These are phyloP conservation scores for Fusarium agapanthi DNA, from an alignment of 2,329 filamentous ascomycete genomes.

Conservation along the genomic window DNA sequence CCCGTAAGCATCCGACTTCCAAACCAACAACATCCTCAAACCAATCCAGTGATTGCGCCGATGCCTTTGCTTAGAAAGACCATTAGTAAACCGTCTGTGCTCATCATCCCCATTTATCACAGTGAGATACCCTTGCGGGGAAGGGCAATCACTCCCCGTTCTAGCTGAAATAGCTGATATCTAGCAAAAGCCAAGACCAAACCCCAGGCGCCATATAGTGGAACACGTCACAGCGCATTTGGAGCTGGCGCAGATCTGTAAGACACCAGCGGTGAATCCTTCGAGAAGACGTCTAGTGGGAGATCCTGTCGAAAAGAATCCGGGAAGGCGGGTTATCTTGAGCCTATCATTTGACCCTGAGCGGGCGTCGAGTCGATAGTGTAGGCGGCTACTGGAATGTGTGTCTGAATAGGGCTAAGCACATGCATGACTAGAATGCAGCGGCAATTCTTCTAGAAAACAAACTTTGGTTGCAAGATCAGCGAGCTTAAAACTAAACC, in stretches of 20 bases:
- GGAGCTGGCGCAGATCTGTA: slow-evolving; percentile 4
- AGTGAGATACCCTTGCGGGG: background rate
- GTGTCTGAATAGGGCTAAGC: background rate
- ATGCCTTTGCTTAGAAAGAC: background rate
- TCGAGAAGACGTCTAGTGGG: background rate
- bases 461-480: background rate
- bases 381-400: background rate
- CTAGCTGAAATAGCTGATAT: slow-evolving; percentile 9
- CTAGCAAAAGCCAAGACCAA: background rate
- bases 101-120: slow-evolving; percentile 4
- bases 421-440: background rate
- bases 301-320: background rate
- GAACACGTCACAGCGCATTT: slow-evolving; percentile 20
- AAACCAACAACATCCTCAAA: background rate
- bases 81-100: background rate
- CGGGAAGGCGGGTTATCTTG: background rate
- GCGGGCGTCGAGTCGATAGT: background rate
- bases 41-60: background rate
- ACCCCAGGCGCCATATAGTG: background rate
- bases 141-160: background rate
- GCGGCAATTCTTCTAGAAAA: slow-evolving; percentile 5
- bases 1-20: background rate
- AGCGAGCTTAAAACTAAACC: background rate
- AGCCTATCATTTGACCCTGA: background rate
- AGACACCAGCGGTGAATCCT: slow-evolving; percentile 12